These are phyloP conservation scores for Solanum rostratum DNA, from an alignment of 257 asterid genomes.

Conservation along the genomic window DNA sequence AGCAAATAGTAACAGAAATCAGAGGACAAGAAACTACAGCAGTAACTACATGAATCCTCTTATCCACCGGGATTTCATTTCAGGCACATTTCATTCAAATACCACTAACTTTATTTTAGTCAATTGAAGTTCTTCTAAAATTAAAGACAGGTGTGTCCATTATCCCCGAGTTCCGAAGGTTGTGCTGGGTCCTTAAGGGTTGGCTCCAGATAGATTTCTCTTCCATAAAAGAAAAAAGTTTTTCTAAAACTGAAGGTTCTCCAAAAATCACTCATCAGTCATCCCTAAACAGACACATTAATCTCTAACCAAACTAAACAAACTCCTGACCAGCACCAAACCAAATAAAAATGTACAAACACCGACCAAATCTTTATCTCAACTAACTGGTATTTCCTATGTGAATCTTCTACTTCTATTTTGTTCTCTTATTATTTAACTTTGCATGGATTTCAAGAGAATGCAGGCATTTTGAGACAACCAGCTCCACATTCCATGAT, in stretches of 20 bases:
- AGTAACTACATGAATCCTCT: neutral
- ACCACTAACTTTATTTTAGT: neutral
- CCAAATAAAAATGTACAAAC: neutral
- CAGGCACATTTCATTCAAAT: neutral
- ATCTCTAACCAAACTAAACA: neutral
- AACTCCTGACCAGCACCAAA: neutral
- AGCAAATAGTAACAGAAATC: no score
- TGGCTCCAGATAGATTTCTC: neutral
- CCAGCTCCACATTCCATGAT: neutral
- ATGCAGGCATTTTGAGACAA: neutral
- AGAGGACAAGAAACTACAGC: no score
- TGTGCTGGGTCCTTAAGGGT: neutral
- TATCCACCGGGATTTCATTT: neutral
- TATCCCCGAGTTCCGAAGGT: neutral
- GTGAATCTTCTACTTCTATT: neutral
- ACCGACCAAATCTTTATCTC: neutral
- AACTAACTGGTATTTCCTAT: neutral
- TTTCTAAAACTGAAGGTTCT: neutral
- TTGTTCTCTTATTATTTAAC: neutral
- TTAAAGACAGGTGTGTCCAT: neutral
- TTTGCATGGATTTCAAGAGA: neutral
- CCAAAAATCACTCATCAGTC: neutral
- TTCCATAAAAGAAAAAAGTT: neutral
- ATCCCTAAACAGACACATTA: neutral
- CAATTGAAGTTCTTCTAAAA: neutral